These are phyloP conservation scores for Xylaria intraflava DNA, from an alignment of 495 filamentous ascomycete genomes.

Conservation along the genomic window DNA sequence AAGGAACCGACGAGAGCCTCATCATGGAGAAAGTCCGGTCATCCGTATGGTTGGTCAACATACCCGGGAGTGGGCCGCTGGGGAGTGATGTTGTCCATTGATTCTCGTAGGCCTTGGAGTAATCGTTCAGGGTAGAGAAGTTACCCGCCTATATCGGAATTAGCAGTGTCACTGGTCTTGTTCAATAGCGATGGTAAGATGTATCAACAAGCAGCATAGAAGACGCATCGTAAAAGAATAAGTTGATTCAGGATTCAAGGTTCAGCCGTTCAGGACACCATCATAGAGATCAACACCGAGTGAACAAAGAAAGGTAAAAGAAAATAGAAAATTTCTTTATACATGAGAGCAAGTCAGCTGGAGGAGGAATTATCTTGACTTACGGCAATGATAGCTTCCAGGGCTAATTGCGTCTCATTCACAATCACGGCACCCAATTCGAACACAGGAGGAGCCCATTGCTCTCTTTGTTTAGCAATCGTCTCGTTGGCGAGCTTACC, in stretches of 20 bases:
- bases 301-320: too few species aligned
- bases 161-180: neutral
- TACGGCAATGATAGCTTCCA: neutral
- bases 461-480: neutral
- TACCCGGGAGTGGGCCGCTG: constrained; percentile 21
- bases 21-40: constrained; percentile 37
- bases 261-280: too few species aligned
- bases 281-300: too few species aligned
- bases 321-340: neutral
- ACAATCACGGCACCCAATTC: neutral
- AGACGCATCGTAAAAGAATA: too few species aligned
- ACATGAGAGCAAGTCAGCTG: too few species aligned
- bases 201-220: neutral
- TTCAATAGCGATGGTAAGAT: neutral
- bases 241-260: neutral
- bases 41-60: constrained; percentile 31
- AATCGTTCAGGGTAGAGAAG: constrained; percentile 24
- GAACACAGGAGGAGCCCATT: neutral
- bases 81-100: constrained; percentile 28
- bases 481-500: neutral
- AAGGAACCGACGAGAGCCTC: constrained; percentile 28
- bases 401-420: neutral
- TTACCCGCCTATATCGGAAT: constrained; percentile 13
- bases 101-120: constrained; percentile 23
- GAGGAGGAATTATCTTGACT: neutral